Percentiles rank a stretch among this genome's conserved stretches.
Conservation (phyloP, 805 yeast genomes). For the Cyberlindnera maritima region DNA sequence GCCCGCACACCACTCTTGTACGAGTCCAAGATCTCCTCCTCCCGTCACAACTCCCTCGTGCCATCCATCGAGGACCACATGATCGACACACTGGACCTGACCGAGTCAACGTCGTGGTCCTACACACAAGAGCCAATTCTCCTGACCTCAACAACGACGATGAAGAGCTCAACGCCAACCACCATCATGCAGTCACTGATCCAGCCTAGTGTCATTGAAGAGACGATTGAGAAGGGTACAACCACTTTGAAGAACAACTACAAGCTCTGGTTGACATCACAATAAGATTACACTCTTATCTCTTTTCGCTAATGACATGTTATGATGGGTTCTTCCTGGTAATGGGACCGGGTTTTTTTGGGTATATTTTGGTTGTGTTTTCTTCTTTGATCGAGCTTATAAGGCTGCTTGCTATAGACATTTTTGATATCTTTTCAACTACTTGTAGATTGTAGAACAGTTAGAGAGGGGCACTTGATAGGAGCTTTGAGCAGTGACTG, state of each 20-base stretch:
- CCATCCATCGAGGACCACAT: constrained; percentile 23
- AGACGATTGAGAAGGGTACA: constrained; percentile 25
- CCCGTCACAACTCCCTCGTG: constrained; percentile 17
- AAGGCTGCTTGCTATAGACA: neutral
- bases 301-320: neutral
- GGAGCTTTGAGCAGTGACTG: too few relatives aligned
- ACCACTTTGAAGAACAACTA: constrained; percentile 26
- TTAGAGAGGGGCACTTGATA: too few relatives aligned
- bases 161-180: neutral
- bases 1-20: constrained; percentile 26
- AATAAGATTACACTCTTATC: too few relatives aligned
- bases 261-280: constrained; percentile 24
- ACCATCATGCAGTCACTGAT: constrained; percentile 6
- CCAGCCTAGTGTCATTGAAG: constrained; percentile 13
- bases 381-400: neutral
- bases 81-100: constrained; percentile 23
- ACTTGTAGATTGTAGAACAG: too few relatives aligned
- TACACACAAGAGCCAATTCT: neutral
- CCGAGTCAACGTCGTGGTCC: neutral
- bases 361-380: neutral
- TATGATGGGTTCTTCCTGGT: neutral
- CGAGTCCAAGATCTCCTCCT: constrained; percentile 22
- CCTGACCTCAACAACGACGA: neutral
- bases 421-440: too few relatives aligned
- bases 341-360: neutral